Percentiles rank a stretch among this genome's conserved stretches.
Conservation (phyloP, 2,329 filamentous ascomycete genomes). For the Neocucurbitaria cava region DNA sequence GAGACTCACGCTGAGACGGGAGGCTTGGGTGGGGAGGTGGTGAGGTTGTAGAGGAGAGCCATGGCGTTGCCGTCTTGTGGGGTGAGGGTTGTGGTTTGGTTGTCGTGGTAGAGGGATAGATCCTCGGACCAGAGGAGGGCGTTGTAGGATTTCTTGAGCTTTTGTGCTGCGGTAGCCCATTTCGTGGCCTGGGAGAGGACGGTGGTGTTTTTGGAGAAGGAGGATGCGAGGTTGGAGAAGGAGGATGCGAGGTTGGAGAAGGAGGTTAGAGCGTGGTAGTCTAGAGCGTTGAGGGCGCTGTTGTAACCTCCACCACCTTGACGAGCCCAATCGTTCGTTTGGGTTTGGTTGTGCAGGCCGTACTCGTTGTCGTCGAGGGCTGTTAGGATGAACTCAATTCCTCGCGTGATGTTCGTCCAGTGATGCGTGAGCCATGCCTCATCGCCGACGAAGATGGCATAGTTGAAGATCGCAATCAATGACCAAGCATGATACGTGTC, state of each 20-base stretch:
- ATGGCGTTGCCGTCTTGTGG: slow-evolving; percentile 35
- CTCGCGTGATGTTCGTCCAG: slow-evolving; percentile 21
- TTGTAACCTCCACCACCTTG: slow-evolving; percentile 40
- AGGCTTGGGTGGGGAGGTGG: slow-evolving; percentile 14
- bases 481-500: slow-evolving; percentile 33
- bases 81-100: slow-evolving; percentile 22
- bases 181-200: slow-evolving; percentile 4
- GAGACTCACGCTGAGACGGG: slow-evolving; percentile 20
- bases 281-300: slow-evolving; percentile 41
- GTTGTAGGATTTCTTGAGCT: slow-evolving; percentile 16
- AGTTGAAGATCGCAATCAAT: slow-evolving; percentile 28
- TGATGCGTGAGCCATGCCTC: slow-evolving; percentile 13
- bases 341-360: slow-evolving; percentile 24
- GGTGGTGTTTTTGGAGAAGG: slow-evolving; percentile 9
- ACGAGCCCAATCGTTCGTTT: slow-evolving; percentile 40
- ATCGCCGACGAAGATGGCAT: slow-evolving; percentile 23
- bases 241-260: slow-evolving; percentile 25
- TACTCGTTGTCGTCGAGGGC: slow-evolving; percentile 10
- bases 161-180: slow-evolving; percentile 11
- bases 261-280: slow-evolving; percentile 37
- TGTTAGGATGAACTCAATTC: slow-evolving; percentile 20
- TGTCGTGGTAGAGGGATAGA: slow-evolving; percentile 22
- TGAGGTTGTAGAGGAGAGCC: slow-evolving; percentile 31
- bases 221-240: slow-evolving; percentile 21
- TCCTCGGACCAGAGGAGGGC: slow-evolving; percentile 11